Conservation (phyloP, 2,329 filamentous ascomycete genomes). For the Cercospora zeina region DNA sequence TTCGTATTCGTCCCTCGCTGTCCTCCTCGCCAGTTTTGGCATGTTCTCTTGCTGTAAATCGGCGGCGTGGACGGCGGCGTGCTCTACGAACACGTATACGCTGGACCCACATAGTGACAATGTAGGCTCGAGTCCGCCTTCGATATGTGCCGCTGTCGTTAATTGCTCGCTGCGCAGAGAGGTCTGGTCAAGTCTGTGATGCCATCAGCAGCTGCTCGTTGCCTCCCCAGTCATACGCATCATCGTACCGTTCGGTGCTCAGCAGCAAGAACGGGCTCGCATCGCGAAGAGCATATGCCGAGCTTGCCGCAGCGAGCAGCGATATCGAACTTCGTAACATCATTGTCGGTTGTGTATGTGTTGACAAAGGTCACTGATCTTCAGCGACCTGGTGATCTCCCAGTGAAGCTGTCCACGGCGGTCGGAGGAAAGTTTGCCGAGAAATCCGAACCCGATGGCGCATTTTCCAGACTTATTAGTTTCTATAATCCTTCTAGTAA, state of each 20-base stretch:
- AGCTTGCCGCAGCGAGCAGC: slow-evolving; percentile 32
- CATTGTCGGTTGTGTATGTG: slow-evolving; percentile 28
- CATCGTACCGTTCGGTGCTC: slow-evolving; percentile 72
- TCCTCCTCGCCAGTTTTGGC: slow-evolving; percentile 55
- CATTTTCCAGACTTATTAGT: too few species aligned
- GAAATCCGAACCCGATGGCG: slow-evolving; percentile 9
- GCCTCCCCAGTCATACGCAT: not conserved
- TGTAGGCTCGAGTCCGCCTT: slow-evolving; percentile 43
- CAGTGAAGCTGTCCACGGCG: slow-evolving; percentile 1
- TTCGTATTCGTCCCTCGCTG: slow-evolving; percentile 42
- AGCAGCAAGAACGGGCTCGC: slow-evolving; percentile 74
- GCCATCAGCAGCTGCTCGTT: slow-evolving; percentile 9
- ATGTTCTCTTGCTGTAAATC: slow-evolving; percentile 59
- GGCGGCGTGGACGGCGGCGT: slow-evolving; percentile 69
- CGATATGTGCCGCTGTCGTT: slow-evolving; percentile 32
- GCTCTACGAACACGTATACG: slow-evolving; percentile 72
- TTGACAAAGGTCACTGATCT: not conserved
- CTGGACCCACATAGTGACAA: slow-evolving; percentile 47
- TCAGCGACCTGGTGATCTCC: not conserved
- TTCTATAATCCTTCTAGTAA: too few species aligned
- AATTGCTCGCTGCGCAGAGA: slow-evolving; percentile 30
- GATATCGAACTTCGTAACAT: slow-evolving; percentile 29
- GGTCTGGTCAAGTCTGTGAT: slow-evolving; percentile 13
- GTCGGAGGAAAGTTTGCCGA: slow-evolving; percentile 5
- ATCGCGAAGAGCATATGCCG: slow-evolving; percentile 63